phyloP scores from a whole-genome alignment of 768 basidiomycete species.

The button mushroom (Agaricus bisporus) region DNA sequence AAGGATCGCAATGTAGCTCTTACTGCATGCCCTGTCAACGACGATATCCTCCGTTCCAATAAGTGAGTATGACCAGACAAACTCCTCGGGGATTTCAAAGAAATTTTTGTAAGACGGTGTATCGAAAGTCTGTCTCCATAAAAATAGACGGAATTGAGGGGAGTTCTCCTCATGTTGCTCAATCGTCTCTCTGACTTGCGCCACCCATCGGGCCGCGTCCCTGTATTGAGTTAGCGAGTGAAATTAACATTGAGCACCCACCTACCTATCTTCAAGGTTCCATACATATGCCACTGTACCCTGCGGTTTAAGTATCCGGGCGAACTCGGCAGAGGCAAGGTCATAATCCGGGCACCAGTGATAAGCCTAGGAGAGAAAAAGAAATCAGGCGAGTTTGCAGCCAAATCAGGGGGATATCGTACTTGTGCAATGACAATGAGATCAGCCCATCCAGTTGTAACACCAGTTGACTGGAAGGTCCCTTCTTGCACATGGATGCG shows the following conservation, averaged over 20 bases:
- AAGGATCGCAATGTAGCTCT: slow-evolving; percentile 77
- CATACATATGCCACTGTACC: slow-evolving; percentile 74
- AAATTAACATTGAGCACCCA: background rate
- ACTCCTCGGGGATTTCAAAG: slow-evolving; percentile 59
- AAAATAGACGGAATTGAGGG: slow-evolving; percentile 74
- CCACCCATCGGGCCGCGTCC: slow-evolving; percentile 66
- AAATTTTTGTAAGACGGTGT: slow-evolving; percentile 49
- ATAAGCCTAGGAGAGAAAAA: slow-evolving; percentile 56
- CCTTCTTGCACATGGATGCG: slow-evolving; percentile 55
- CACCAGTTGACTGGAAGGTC: slow-evolving; percentile 60
- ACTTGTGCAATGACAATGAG: slow-evolving; percentile 76
- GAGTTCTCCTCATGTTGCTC: slow-evolving; percentile 65
- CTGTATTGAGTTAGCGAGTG: slow-evolving; percentile 25
- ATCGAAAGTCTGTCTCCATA: slow-evolving; percentile 70
- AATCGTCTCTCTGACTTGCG: slow-evolving; percentile 59
- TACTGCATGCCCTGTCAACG: slow-evolving; percentile 67
- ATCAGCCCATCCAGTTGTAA: slow-evolving; percentile 68
- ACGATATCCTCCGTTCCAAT: slow-evolving; percentile 48
- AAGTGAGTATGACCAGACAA: slow-evolving; percentile 46
- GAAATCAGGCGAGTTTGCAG: slow-evolving; percentile 6
- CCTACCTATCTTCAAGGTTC: slow-evolving; percentile 83
- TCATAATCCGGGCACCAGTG: slow-evolving; percentile 90
- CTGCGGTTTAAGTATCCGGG: slow-evolving; percentile 71
- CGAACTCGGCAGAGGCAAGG: slow-evolving; percentile 68
- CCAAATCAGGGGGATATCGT: slow-evolving; percentile 7